phyloP scores from a whole-genome alignment of 2,329 filamentous ascomycete species.

The Colletotrichum cereale region DNA sequence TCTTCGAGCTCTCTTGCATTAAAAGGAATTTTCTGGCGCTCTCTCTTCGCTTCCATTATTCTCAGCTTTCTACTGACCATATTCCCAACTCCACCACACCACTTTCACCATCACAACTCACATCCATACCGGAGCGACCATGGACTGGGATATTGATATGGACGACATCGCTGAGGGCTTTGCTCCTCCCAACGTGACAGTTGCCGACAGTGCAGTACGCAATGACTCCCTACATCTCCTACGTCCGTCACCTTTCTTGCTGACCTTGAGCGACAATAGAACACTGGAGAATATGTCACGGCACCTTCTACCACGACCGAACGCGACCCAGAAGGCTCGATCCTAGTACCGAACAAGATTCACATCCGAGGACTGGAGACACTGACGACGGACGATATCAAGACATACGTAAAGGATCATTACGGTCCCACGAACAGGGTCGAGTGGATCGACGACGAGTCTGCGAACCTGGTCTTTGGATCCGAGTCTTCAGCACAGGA shows the following conservation, averaged over 20 bases:
- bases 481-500: constrained; percentile 64
- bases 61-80: not conserved
- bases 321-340: constrained; percentile 16
- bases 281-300: not conserved
- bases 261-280: constrained; percentile 16
- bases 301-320: constrained; percentile 3
- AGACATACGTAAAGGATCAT: constrained; percentile 78
- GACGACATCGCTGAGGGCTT: constrained; percentile 65
- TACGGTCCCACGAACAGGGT: constrained; percentile 72
- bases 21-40: not conserved
- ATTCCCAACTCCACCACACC: constrained; percentile 19
- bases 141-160: constrained; percentile 82
- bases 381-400: constrained; percentile 84
- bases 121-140: constrained; percentile 48
- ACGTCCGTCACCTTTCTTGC: not conserved
- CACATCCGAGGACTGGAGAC: constrained; percentile 87
- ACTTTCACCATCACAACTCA: constrained; percentile 40
- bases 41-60: not conserved
- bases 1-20: not conserved
- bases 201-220: constrained; percentile 13
- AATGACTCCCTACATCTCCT: too few relatives aligned
- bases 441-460: constrained; percentile 96
- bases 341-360: constrained; percentile 68
- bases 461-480: constrained; percentile 86
- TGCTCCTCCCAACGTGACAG: constrained; percentile 8